Evolutionary conservation across 306 rosid species (phyloP), one percentile per base, ranked within the genome.

Genomic region (Begonia masoniana): DNA sequence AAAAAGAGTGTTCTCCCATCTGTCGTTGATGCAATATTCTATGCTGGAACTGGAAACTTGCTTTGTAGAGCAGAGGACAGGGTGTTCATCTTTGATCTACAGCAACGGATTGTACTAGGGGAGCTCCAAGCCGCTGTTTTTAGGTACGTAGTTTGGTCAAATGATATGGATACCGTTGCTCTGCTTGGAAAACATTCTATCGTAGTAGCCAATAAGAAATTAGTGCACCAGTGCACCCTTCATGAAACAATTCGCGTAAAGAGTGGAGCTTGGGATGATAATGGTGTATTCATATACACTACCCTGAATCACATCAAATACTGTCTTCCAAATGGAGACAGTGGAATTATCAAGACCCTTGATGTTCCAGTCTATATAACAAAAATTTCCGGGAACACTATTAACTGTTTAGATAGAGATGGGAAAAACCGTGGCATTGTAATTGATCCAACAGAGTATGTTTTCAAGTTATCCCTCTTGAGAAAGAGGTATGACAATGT

Each of bases 261-360:
- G 68, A 86, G 95, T 62, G 95, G 95, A 47, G 88, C 82, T 15
- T 86, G 95, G 95, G 95, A 86, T 73, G 93, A 86, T 52, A 78
- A 82, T 62, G 95, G 95, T 41, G 77, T 86, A 61, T 82, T 86
- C 64, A 77, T 86, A 39, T 86, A 86, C 54, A 86, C 95, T 4
- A 86, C 95, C 15, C 65, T 86, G 59, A 86, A 86, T 59, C 95
- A 86, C 70, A 77, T 86, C 52, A 86, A 86, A 49, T 86, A 86
- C 62, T 86, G 95, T 63, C 92, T 86, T 19, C 83, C 93, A 15
- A 86, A 80, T 56, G 95, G 95, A 45, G 95, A 86, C 58, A 80
- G 73, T 62, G 95, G 95, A 56, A 86, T 86, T 56, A 75, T 86
- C 48, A 82, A 71, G 52, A 86, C 95, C 50, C 75, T 86, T 19